Base-by-base conservation (phyloP, 2,329 filamentous ascomycete species). In the Phymatotrichopsis omnivora region DNA sequence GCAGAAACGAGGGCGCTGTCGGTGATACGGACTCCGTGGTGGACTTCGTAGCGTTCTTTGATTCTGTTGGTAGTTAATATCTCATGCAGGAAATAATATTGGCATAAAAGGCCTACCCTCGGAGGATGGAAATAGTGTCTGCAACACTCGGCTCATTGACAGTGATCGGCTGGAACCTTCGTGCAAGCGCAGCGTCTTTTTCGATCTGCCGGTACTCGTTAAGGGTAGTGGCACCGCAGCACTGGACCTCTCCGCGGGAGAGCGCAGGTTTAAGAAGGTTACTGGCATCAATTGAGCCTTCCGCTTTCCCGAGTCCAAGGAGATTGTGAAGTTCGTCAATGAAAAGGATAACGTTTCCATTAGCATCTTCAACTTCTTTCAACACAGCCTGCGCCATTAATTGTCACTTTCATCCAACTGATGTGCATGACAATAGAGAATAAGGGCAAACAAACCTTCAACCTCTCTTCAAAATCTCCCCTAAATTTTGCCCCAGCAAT, bases 1-100 rank as follows among this genome's bases (percentile, higher is more conserved):
- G 91, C 89, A 2, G 91, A 86, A 11, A 98, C 89, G 8, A 96
- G 68, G 5, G 91, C 86, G 2, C 82, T 81, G 58, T 96, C 91
- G 0, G 85, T 93, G 55, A 98, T 96, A 42, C 87, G 75, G 0
- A 96, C 89, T 65, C 91, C 89, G 60, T 98, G 91, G 56, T 96
- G 91, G 0, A 96, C 85, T 63, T 96, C 91, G 60, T 98, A 98
- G 56, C 86, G 85, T 60, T 96, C 87, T 61, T 96, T 96, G 68
- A 98, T 95, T 37, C 89, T 52, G 35, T 38, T 11, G 17, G 16
- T 11, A 16, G 19, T 11, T 7, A 11, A 16, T 39, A 10, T 24
- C 20, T 16, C 7, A 16, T n/a, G 14, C 14, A 10, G 24, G 6
- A 39, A 24, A 39, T 29, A 17, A n/a, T 6, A 7, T 8, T 29